Conservation (phyloP, 2,329 filamentous ascomycete species). For the Byssothecium circinans region DNA sequence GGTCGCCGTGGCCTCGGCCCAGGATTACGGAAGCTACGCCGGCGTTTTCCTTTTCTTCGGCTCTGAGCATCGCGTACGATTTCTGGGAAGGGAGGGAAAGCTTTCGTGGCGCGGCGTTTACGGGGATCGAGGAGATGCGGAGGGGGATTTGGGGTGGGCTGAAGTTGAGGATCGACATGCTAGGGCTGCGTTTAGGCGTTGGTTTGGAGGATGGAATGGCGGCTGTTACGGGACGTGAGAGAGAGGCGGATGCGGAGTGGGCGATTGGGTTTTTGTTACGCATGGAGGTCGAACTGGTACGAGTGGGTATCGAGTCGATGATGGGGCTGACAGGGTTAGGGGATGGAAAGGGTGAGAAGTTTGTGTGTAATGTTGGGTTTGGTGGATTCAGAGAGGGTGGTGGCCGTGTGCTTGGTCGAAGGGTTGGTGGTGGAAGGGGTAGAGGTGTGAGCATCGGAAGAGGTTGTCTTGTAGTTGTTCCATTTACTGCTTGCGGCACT, state of each 20-base stretch:
- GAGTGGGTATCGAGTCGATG: slow-evolving; percentile 5
- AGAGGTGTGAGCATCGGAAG: slow-evolving; percentile 32
- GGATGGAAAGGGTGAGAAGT: slow-evolving; percentile 21
- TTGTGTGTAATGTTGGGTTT: slow-evolving; percentile 36
- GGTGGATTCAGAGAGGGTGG: slow-evolving; percentile 35
- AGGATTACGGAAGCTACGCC: background rate
- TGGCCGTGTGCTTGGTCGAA: slow-evolving; percentile 38
- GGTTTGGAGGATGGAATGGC: slow-evolving; percentile 12
- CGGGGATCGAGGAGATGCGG: slow-evolving; percentile 39
- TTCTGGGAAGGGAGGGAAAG: slow-evolving; percentile 26
- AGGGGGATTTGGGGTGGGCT: slow-evolving; percentile 35
- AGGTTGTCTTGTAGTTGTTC: slow-evolving; percentile 20
- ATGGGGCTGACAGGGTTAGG: slow-evolving; percentile 2
- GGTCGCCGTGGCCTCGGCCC: background rate
- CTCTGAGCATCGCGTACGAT: slow-evolving; percentile 20
- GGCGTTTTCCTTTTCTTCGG: slow-evolving; percentile 22
- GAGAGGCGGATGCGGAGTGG: slow-evolving; percentile 18
- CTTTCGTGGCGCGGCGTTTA: slow-evolving; percentile 36
- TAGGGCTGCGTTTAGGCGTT: slow-evolving; percentile 19
- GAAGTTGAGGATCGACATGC: slow-evolving; percentile 17
- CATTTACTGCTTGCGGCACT: slow-evolving; percentile 27
- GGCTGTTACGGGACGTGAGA: slow-evolving; percentile 10
- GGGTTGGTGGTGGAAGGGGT: slow-evolving; percentile 36
- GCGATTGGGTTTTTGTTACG: slow-evolving; percentile 24
- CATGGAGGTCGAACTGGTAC: slow-evolving; percentile 12